Conservation (phyloP, 768 basidiomycete species). For the Pleurotus eryngii region DNA sequence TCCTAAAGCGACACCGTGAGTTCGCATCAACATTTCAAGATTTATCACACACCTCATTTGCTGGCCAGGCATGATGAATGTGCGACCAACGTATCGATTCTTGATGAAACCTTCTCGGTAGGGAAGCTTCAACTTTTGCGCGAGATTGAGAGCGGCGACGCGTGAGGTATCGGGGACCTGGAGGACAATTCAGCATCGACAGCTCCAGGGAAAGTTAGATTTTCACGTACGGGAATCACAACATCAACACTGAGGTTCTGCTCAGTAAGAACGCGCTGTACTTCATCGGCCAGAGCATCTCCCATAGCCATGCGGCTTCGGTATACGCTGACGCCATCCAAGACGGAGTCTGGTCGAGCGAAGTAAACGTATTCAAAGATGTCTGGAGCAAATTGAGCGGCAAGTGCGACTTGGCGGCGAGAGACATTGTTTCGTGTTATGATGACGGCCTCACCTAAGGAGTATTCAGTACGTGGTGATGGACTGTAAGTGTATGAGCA, state of each 20-base stretch:
- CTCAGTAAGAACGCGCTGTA: constrained; percentile 65
- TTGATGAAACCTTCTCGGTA: constrained; percentile 99
- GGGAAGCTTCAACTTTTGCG: constrained; percentile 84
- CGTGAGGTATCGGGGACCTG: constrained; percentile 95
- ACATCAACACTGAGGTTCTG: constrained; percentile 82
- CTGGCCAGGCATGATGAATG: constrained; percentile 99
- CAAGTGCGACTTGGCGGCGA: constrained; percentile 67
- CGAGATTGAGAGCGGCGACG: constrained; percentile 93
- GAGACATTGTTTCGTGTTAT: constrained; percentile 81
- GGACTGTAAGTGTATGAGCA: constrained; percentile 14
- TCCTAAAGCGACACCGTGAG: constrained; percentile 39
- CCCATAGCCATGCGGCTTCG: constrained; percentile 99
- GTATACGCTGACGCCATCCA: constrained; percentile 97
- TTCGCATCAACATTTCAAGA: background rate
- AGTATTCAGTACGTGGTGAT: background rate
- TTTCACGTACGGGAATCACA: constrained; percentile 77
- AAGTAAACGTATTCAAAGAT: constrained; percentile 99
- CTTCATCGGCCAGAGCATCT: constrained; percentile 87
- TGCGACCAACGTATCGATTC: constrained; percentile 96
- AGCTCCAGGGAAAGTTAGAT: constrained; percentile 1
- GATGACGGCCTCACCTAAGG: constrained; percentile 88
- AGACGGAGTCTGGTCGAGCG: constrained; percentile 94
- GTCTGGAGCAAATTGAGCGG: constrained; percentile 87
- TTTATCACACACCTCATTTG: constrained; percentile 65
- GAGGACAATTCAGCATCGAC: background rate